phyloP scores from a whole-genome alignment of 805 yeast genomes.

The Ogataea haglerorum region DNA sequence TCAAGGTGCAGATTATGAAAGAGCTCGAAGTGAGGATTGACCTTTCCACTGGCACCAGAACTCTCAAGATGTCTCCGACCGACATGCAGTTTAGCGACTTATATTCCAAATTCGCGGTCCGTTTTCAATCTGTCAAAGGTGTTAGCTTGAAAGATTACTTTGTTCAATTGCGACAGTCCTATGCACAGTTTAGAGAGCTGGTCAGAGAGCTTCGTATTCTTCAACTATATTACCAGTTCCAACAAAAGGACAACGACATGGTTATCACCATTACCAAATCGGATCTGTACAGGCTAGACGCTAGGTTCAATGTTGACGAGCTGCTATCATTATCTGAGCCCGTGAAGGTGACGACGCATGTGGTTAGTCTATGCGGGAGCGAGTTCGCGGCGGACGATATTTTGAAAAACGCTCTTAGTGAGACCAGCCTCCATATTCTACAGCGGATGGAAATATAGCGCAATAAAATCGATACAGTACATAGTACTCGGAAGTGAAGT shows the following conservation, averaged over 20 bases:
- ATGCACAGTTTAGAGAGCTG: slow-evolving; percentile 8
- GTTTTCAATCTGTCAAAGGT: background rate
- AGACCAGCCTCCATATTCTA: slow-evolving; percentile 6
- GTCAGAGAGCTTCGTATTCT: slow-evolving; percentile 13
- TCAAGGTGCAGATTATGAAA: slow-evolving; percentile 5
- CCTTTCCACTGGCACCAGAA: slow-evolving; percentile 4
- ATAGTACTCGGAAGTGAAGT: background rate
- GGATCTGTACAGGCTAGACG: slow-evolving; percentile 11
- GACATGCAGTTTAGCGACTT: slow-evolving; percentile 5
- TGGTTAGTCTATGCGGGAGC: slow-evolving; percentile 2
- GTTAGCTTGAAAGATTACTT: slow-evolving; percentile 11
- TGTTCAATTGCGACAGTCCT: background rate
- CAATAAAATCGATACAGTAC: slow-evolving; percentile 2
- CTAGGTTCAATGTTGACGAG: slow-evolving; percentile 7
- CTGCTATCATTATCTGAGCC: slow-evolving; percentile 8
- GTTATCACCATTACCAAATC: slow-evolving; percentile 9
- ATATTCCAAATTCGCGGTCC: background rate
- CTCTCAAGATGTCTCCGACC: background rate
- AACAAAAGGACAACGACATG: slow-evolving; percentile 1
- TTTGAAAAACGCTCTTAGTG: slow-evolving; percentile 4
- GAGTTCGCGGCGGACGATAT: slow-evolving; percentile 2
- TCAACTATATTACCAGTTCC: slow-evolving; percentile 12
- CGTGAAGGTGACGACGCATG: slow-evolving; percentile 6
- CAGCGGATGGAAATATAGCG: slow-evolving; percentile 9
- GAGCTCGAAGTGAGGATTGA: slow-evolving; percentile 10